Evolutionary conservation across 2,329 filamentous ascomycete species (phyloP).

Genomic region (Bipolaris oryzae): DNA sequence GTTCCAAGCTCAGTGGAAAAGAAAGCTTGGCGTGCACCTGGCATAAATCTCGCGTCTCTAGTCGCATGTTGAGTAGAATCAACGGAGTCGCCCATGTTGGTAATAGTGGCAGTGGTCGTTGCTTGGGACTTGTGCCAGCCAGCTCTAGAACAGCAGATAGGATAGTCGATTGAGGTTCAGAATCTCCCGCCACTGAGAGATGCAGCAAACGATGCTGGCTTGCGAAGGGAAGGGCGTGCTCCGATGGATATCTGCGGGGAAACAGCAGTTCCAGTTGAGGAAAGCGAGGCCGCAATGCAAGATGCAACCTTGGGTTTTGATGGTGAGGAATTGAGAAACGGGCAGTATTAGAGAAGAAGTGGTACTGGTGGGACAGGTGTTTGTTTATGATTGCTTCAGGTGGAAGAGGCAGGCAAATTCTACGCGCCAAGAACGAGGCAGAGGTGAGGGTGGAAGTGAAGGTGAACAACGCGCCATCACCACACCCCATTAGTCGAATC

Average conservation of each 20-base stretch:
- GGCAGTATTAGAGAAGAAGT: not conserved
- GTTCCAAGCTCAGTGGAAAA: constrained; percentile 41
- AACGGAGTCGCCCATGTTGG: constrained; percentile 17
- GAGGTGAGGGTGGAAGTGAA: constrained; percentile 25
- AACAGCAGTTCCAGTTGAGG: constrained; percentile 1
- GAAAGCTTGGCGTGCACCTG: constrained; percentile 22
- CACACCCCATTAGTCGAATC: not conserved
- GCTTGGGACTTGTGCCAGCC: constrained; percentile 1
- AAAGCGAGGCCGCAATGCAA: not conserved
- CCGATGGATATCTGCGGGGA: not conserved
- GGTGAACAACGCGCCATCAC: constrained; percentile 1
- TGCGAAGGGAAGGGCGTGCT: constrained; percentile 6
- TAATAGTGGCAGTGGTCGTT: not conserved
- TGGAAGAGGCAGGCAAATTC: constrained; percentile 9
- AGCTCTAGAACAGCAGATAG: constrained; percentile 2
- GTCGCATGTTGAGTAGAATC: constrained; percentile 2
- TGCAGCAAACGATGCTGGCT: constrained; percentile 1
- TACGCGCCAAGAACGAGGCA: constrained; percentile 3
- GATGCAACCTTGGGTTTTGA: not conserved
- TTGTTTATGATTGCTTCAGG: constrained; percentile 4
- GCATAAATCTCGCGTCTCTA: constrained; percentile 11
- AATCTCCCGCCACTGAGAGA: constrained; percentile 1
- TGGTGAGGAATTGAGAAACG: not conserved
- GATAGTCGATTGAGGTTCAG: not conserved
- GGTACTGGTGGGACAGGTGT: constrained; percentile 2